A percentile compares a stretch with the other conserved stretches of the same genome.
Evolutionary conservation across 1,139 yeast species (phyloP).

Genomic region (Komagataea norvegica): DNA sequence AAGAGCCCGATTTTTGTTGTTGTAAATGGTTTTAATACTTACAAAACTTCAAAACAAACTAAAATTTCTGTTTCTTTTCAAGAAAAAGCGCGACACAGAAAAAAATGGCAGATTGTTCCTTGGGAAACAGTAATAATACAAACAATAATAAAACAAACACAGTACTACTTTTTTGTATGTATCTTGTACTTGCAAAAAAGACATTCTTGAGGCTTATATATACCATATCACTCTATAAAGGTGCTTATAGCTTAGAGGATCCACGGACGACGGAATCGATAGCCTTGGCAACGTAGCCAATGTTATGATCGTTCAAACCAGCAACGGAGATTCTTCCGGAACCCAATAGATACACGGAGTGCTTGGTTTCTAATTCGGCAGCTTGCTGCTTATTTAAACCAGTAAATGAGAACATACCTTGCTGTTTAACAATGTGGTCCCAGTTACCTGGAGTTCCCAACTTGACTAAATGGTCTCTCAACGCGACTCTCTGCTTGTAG

Average conservation of each 20-base stretch:
- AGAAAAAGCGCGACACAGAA: too few species aligned
- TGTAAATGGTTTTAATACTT: too few species aligned
- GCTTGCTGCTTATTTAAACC: slow-evolving; percentile 82
- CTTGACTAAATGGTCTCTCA: slow-evolving; percentile 56
- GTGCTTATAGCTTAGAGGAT: slow-evolving; percentile 21
- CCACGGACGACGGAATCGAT: slow-evolving; percentile 73
- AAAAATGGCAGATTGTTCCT: too few species aligned
- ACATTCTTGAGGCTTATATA: neutral
- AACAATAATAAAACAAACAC: too few species aligned
- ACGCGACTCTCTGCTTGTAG: slow-evolving; percentile 63
- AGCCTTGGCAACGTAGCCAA: slow-evolving; percentile 74
- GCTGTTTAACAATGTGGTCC: slow-evolving; percentile 89
- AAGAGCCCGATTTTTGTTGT: neutral
- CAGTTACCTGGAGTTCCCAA: slow-evolving; percentile 84
- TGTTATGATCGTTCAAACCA: slow-evolving; percentile 80
- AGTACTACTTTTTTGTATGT: too few species aligned
- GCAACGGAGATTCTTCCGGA: slow-evolving; percentile 94
- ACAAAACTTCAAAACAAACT: too few species aligned
- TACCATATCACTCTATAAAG: too few species aligned
- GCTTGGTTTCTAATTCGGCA: slow-evolving; percentile 66
- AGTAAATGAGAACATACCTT: slow-evolving; percentile 96
- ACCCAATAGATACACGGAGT: slow-evolving; percentile 72
- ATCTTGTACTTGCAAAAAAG: too few species aligned
- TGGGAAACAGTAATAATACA: too few species aligned
- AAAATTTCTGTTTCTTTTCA: too few species aligned